Conservation (phyloP, 768 basidiomycete genomes). For the Auricularia heimuer region DNA sequence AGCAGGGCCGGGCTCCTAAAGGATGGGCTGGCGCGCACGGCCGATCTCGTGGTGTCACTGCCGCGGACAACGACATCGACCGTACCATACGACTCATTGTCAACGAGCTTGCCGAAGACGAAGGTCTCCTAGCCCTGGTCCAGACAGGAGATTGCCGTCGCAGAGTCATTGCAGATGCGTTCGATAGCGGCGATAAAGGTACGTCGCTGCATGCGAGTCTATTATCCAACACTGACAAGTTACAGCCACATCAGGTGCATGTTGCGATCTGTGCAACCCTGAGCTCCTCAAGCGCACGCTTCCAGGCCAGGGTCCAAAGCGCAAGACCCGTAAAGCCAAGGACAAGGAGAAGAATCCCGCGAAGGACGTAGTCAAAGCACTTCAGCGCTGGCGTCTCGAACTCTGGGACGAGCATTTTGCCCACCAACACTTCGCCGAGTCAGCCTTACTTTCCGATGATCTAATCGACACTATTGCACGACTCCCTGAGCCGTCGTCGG, state of each 20-base stretch:
- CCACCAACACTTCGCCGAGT: too few species aligned
- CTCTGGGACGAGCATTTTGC: too few species aligned
- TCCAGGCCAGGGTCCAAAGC: not conserved
- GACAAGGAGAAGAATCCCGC: not conserved
- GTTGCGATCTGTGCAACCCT: not conserved
- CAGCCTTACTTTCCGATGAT: too few species aligned
- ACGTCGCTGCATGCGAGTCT: not conserved
- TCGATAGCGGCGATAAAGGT: not conserved
- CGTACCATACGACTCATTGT: not conserved
- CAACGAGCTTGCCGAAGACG: slow-evolving; percentile 12
- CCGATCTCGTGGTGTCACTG: too few species aligned
- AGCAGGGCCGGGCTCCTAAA: too few species aligned
- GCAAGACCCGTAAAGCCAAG: not conserved
- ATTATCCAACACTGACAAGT: not conserved
- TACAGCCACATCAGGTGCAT: not conserved
- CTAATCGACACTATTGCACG: too few species aligned
- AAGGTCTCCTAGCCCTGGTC: slow-evolving; percentile 22
- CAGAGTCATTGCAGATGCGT: not conserved
- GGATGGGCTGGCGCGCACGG: too few species aligned
- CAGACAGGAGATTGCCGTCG: slow-evolving; percentile 21
- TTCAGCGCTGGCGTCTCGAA: too few species aligned
- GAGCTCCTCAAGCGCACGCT: not conserved
- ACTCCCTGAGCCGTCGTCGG: too few species aligned
- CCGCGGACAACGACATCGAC: too few species aligned
- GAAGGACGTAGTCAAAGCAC: not conserved